Percentiles rank a stretch among this genome's conserved stretches.
Evolutionary conservation across 1,284 basidiomycete genomes (phyloP).

Genomic region (Microbotryomycetes sp.): DNA sequence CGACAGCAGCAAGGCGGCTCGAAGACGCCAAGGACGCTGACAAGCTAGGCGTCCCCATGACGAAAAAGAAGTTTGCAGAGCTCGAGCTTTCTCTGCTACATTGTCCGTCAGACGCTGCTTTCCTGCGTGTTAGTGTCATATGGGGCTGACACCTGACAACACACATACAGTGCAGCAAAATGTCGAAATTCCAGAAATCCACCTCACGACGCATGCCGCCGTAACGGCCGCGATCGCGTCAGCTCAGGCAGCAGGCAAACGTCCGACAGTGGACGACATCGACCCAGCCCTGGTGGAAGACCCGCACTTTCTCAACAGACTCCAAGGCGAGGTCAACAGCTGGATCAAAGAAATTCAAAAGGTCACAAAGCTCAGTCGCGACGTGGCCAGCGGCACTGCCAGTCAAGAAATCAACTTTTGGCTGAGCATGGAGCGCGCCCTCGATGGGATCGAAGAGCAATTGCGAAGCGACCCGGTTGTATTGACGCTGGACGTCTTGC

Average conservation of each 20-base stretch:
- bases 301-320: conserved; percentile 82
- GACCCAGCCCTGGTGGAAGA: conserved; percentile 70
- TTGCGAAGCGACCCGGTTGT: conserved; percentile 84
- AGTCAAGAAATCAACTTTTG: conserved; percentile 99
- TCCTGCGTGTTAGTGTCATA: background rate
- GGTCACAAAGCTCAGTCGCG: conserved; percentile 81
- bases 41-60: conserved; percentile 84
- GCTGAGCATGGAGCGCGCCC: conserved; percentile 84
- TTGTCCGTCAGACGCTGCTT: conserved; percentile 36
- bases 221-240: conserved; percentile 82
- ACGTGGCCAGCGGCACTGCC: conserved; percentile 91
- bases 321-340: conserved; percentile 88
- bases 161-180: conserved; percentile 69
- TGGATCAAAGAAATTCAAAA: conserved; percentile 99
- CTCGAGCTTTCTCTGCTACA: conserved; percentile 93
- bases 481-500: conserved; percentile 89
- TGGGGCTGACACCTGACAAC: background rate
- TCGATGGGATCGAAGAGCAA: conserved; percentile 89
- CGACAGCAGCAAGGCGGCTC: conserved; percentile 3
- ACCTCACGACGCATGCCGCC: conserved; percentile 81
- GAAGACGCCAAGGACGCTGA: conserved; percentile 66
- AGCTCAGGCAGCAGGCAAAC: conserved; percentile 52
- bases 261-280: conserved; percentile 69
- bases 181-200: conserved; percentile 95
- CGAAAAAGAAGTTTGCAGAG: conserved; percentile 98